These are phyloP conservation scores for Arachnomyces sp. DNA, from an alignment of 2,329 filamentous ascomycete species.

Conservation along the genomic window DNA sequence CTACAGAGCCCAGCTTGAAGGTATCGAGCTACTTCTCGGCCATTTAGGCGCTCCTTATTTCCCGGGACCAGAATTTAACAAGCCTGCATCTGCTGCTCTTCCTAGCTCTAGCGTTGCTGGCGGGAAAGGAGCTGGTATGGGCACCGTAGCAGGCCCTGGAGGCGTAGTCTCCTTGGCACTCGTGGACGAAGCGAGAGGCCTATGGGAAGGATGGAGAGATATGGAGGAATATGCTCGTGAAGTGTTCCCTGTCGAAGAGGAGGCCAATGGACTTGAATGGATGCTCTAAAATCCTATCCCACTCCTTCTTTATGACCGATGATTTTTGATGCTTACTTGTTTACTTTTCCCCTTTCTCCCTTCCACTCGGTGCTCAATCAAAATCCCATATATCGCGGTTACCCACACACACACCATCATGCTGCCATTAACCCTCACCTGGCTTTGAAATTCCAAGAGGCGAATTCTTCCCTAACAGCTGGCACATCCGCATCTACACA, in stretches of 20 bases:
- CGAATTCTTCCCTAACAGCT: too few relatives aligned
- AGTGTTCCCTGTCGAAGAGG: conserved; percentile 89
- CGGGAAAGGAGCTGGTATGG: conserved; percentile 28
- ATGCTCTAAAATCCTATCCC: conserved; percentile 54
- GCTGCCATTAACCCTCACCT: too few relatives aligned
- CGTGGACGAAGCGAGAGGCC: conserved; percentile 65
- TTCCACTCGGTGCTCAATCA: too few relatives aligned
- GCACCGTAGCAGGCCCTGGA: conserved; percentile 45
- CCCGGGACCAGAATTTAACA: conserved; percentile 50
- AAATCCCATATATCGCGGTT: too few relatives aligned
- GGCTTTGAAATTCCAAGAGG: too few relatives aligned
- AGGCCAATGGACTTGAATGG: conserved; percentile 89
- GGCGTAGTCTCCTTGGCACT: conserved; percentile 56
- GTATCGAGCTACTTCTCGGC: conserved; percentile 53
- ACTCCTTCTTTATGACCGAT: too few relatives aligned
- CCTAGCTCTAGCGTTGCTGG: conserved; percentile 13
- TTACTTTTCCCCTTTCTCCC: too few relatives aligned
- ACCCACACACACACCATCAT: too few relatives aligned
- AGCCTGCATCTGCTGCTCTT: conserved; percentile 19
- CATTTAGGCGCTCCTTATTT: conserved; percentile 56
- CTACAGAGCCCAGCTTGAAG: conserved; percentile 78
- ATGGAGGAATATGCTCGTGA: conserved; percentile 93
- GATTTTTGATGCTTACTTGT: too few relatives aligned
- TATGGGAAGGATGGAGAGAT: conserved; percentile 88
- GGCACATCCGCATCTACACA: too few relatives aligned